Conservation (phyloP, 2,329 filamentous ascomycete species). For the Aspergillus japonicus region DNA sequence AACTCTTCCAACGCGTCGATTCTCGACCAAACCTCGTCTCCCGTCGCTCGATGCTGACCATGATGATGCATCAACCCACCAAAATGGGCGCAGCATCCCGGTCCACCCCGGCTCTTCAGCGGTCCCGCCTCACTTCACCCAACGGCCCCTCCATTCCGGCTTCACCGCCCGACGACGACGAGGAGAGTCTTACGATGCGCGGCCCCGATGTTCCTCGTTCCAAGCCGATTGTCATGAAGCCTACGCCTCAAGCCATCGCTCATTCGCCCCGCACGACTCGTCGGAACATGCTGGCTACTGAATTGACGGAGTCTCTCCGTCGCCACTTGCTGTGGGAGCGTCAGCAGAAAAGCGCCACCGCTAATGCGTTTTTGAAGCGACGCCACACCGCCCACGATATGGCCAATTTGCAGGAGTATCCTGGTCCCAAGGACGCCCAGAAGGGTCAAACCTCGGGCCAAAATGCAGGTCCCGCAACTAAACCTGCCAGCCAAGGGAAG, state of each 20-base stretch:
- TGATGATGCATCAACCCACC: slow-evolving; percentile 81
- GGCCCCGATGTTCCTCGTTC: slow-evolving; percentile 66
- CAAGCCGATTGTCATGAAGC: slow-evolving; percentile 76
- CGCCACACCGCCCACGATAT: slow-evolving; percentile 89
- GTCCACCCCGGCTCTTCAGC: slow-evolving; percentile 46
- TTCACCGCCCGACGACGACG: slow-evolving; percentile 59
- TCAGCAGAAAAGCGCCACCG: slow-evolving; percentile 87
- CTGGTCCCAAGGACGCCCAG: slow-evolving; percentile 62
- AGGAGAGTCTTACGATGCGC: slow-evolving; percentile 62
- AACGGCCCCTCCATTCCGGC: slow-evolving; percentile 65
- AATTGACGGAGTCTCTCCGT: slow-evolving; percentile 88
- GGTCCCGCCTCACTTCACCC: slow-evolving; percentile 63
- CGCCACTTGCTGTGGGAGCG: slow-evolving; percentile 93
- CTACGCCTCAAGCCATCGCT: slow-evolving; percentile 68
- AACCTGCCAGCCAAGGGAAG: slow-evolving; percentile 50
- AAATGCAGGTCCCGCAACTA: slow-evolving; percentile 18
- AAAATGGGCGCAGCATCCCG: slow-evolving; percentile 61
- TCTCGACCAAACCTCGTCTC: slow-evolving; percentile 83
- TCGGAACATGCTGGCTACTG: slow-evolving; percentile 91
- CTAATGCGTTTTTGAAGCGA: slow-evolving; percentile 83
- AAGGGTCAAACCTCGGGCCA: slow-evolving; percentile 21
- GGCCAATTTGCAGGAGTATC: slow-evolving; percentile 80
- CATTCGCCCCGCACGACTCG: slow-evolving; percentile 89
- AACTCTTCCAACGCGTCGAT: slow-evolving; percentile 86
- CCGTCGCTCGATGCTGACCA: slow-evolving; percentile 81